phyloP scores from a whole-genome alignment of 352 stramenopile genomes.

The Phytophthora meadii region DNA sequence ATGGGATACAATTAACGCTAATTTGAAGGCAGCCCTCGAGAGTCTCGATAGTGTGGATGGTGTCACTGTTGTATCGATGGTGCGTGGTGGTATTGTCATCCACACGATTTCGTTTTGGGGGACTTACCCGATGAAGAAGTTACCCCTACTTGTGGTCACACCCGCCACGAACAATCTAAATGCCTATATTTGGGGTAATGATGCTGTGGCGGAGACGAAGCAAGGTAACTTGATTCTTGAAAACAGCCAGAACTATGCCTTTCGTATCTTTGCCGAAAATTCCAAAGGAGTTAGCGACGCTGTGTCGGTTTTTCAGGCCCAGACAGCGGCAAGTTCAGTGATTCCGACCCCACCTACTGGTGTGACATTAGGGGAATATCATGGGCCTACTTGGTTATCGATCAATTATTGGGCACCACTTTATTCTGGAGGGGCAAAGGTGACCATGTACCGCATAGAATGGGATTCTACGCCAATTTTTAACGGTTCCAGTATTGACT shows the following conservation, averaged over 20 bases:
- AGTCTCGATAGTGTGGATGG: constrained; percentile 63
- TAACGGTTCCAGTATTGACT: constrained; percentile 81
- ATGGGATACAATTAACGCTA: constrained; percentile 40
- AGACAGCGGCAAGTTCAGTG: constrained; percentile 64
- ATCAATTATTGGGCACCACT: constrained; percentile 84
- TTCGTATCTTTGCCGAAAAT: constrained; percentile 76
- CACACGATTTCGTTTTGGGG: constrained; percentile 92
- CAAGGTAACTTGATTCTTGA: constrained; percentile 63
- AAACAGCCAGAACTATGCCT: constrained; percentile 52
- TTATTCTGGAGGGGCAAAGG: constrained; percentile 88
- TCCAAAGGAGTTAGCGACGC: constrained; percentile 59
- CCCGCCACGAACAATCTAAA: constrained; percentile 25
- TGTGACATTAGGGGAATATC: constrained; percentile 82
- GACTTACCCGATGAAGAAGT: constrained; percentile 59
- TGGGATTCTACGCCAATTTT: constrained; percentile 90
- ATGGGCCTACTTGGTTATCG: constrained; percentile 74
- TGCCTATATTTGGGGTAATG: constrained; percentile 55
- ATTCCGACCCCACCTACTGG: constrained; percentile 77
- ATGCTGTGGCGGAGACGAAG: constrained; percentile 58
- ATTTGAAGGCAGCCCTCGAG: constrained; percentile 55
- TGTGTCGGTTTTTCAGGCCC: constrained; percentile 39
- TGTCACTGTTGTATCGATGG: constrained; percentile 55
- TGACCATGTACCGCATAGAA: constrained; percentile 94
- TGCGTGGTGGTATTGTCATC: constrained; percentile 63
- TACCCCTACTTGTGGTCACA: constrained; percentile 49